Evolutionary conservation across 176 grass and related monocot genomes (phyloP).

Genomic region (Lolium perenne): DNA sequence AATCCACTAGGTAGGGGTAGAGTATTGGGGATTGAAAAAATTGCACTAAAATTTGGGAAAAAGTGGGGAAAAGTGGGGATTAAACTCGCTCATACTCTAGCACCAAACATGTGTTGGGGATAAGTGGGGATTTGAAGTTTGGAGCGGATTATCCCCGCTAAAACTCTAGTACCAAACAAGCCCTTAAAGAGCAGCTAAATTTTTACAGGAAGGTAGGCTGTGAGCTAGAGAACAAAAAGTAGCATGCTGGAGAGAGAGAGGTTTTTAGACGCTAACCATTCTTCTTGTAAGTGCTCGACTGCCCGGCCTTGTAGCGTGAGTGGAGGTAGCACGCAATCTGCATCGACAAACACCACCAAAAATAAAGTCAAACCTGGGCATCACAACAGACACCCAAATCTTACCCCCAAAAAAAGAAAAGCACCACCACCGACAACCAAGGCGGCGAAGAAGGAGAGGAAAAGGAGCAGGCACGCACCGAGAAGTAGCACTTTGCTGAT

Average conservation of each 20-base stretch:
- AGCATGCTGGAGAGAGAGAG: neutral
- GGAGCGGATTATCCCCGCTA: no score
- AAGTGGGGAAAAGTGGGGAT: no score
- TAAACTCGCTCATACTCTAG: no score
- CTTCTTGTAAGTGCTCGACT: conserved; percentile 86
- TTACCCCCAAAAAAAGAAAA: neutral
- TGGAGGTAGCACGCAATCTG: conserved; percentile 96
- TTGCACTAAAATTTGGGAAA: no score
- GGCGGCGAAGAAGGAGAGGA: neutral
- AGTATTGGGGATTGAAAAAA: no score
- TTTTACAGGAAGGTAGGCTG: neutral
- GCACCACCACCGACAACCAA: neutral
- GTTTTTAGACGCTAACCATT: conserved; percentile 64
- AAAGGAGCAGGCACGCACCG: conserved; percentile 40
- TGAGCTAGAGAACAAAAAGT: neutral
- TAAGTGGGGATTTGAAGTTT: no score
- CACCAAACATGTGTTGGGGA: no score
- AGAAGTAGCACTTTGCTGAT: conserved; percentile 94
- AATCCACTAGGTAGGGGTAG: no score
- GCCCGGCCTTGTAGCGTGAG: conserved; percentile 80
- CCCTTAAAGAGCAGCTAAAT: neutral
- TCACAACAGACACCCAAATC: neutral
- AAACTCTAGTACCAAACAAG: no score
- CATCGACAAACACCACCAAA: conserved; percentile 11
- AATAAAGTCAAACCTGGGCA: neutral